These are phyloP conservation scores for Vaucheria bursata DNA, from an alignment of 352 stramenopile genomes.

Conservation along the genomic window DNA sequence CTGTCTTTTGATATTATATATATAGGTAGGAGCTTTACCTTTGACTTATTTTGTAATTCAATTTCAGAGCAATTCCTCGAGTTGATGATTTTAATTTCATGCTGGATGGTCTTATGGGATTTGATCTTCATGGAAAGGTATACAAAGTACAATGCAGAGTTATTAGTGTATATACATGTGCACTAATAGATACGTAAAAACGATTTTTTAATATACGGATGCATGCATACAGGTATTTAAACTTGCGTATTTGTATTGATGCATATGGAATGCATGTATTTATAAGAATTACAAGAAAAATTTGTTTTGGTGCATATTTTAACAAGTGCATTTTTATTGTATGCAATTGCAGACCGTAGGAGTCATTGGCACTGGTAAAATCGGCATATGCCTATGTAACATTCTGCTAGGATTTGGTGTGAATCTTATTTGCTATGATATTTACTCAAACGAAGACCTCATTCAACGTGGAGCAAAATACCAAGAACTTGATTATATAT, in stretches of 20 bases:
- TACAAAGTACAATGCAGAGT: neutral
- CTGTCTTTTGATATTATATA: neutral
- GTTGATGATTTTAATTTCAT: slow-evolving; percentile 66
- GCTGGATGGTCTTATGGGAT: slow-evolving; percentile 49
- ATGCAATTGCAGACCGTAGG: slow-evolving; percentile 12
- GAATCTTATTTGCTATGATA: slow-evolving; percentile 61
- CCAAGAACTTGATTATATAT: slow-evolving; percentile 36
- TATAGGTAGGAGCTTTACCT: neutral
- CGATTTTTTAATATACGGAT: too few relatives aligned
- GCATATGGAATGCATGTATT: too few relatives aligned
- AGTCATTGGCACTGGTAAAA: slow-evolving; percentile 41
- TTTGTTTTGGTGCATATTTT: too few relatives aligned
- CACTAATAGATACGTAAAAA: too few relatives aligned
- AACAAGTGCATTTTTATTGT: too few relatives aligned
- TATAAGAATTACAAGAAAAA: too few relatives aligned
- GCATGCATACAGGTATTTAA: too few relatives aligned
- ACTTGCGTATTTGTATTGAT: too few relatives aligned
- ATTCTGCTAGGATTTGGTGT: slow-evolving; percentile 54
- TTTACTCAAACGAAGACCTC: slow-evolving; percentile 16
- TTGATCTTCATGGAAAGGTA: slow-evolving; percentile 55
- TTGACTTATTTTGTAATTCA: too few relatives aligned
- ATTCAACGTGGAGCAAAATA: slow-evolving; percentile 21
- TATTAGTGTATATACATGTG: too few relatives aligned
- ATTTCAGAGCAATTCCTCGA: slow-evolving; percentile 59
- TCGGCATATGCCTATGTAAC: slow-evolving; percentile 51